These are phyloP conservation scores for Hypoxylon sp. DNA, from an alignment of 2,329 filamentous ascomycete species.

Conservation along the genomic window DNA sequence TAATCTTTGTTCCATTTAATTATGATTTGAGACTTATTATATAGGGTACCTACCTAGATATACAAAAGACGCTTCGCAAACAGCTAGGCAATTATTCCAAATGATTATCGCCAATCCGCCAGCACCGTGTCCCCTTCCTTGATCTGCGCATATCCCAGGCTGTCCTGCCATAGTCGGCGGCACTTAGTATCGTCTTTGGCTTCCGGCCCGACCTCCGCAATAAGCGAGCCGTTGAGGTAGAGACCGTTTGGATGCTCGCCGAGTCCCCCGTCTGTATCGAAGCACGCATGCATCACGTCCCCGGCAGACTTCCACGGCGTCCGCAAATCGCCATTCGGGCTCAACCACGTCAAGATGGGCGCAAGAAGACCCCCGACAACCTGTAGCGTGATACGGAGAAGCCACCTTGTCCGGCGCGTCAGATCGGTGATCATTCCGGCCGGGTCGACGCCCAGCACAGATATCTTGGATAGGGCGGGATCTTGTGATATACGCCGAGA, in stretches of 20 bases:
- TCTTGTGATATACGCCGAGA: constrained; percentile 42
- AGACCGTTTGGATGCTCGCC: constrained; percentile 39
- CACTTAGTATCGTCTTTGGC: constrained; percentile 40
- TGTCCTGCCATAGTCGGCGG: constrained; percentile 38
- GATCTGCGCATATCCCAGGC: constrained; percentile 29
- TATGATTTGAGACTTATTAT: constrained; percentile 9
- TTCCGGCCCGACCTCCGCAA: constrained; percentile 34
- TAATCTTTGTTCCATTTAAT: constrained; percentile 7
- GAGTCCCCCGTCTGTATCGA: constrained; percentile 44
- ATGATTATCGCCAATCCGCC: constrained; percentile 29
- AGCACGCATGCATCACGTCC: constrained; percentile 47
- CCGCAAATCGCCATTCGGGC: constrained; percentile 47
- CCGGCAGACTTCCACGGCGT: constrained; percentile 48
- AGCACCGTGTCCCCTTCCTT: constrained; percentile 41
- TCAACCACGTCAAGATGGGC: constrained; percentile 37
- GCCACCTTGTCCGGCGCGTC: constrained; percentile 39
- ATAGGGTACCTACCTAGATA: background rate
- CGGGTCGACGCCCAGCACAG: constrained; percentile 50
- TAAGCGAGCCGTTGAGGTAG: constrained; percentile 39
- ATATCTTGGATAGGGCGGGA: constrained; percentile 44
- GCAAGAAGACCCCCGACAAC: constrained; percentile 31
- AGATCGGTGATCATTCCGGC: constrained; percentile 47
- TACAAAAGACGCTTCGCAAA: constrained; percentile 1
- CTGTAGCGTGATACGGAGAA: constrained; percentile 41
- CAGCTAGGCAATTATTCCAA: background rate